Evolutionary conservation across 306 rosid genomes (phyloP), one percentile per base, ranked within the genome.

Genomic region (Carpinus fangiana): DNA sequence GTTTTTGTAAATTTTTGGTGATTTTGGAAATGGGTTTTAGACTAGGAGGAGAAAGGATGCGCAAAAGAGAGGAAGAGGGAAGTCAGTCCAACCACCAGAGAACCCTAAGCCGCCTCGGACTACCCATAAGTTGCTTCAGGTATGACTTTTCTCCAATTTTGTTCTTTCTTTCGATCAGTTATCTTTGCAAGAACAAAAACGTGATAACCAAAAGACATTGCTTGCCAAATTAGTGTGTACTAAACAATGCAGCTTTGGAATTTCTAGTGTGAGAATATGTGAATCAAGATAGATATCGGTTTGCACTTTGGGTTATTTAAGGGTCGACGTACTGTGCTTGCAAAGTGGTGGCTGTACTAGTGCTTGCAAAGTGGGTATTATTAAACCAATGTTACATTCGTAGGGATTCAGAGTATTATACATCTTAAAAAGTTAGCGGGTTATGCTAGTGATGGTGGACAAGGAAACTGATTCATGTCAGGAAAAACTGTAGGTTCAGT

Each of bases 101-200:
- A 93, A 83, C 11, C 81, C 90, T 76, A 91, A 85, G 81, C 79
- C 91, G 36, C 80, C 81, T 36, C 89, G 98, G 67, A 76, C 88
- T 5, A 95, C 98, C 0, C 99, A 95, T 83, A 92, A 90, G 80
- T 84, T 95, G 84, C 98, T 93, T 84, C 92, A 91, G 93, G 98
- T 91, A 81, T 75, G 61, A 57, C 53, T 65, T 69, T 60, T 73
- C 51, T 70, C 70, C 76, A 50, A 55, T 2, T 60, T 20, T 26
- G 3, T 41, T 82, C 13, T 2, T 61, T 28, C 47, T 20, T 26
- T 7, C 8, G 1, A 20, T 46, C 11, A 5, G 51, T 61, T n/a
- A 10, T 64, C 12, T 61, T 43, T 45, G 48, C 66, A 11, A 57
- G 31, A 34, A 23, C 10, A 23, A 57, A 21, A 57, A 57, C 4